Conservation (phyloP, 805 yeast genomes). For the Metschnikowia baotianmanensis region DNA sequence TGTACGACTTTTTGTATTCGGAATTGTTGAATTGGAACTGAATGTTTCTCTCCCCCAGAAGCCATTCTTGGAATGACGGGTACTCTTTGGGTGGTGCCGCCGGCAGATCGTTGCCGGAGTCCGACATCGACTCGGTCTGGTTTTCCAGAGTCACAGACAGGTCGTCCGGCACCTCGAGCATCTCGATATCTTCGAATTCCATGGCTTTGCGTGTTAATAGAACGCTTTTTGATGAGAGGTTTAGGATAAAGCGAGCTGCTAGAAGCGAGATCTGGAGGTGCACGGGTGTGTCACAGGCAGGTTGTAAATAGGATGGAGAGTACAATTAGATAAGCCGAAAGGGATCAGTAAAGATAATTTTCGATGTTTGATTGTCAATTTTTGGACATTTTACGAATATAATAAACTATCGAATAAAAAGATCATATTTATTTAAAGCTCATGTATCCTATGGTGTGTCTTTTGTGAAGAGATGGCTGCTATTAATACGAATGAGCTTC, state of each 20-base stretch:
- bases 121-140: constrained; percentile 29
- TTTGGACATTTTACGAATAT: not conserved
- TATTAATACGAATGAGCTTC: not conserved
- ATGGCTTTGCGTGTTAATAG: constrained; percentile 7
- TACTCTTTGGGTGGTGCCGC: constrained; percentile 19
- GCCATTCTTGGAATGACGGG: constrained; percentile 47
- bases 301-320: too few relatives aligned
- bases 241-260: too few relatives aligned
- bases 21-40: constrained; percentile 43
- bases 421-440: too few relatives aligned
- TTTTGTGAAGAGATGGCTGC: too few relatives aligned
- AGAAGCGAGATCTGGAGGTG: too few relatives aligned
- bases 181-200: constrained; percentile 29
- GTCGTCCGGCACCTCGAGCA: constrained; percentile 44
- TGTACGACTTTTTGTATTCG: constrained; percentile 36
- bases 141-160: constrained; percentile 22
- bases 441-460: too few relatives aligned
- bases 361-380: not conserved
- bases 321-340: too few relatives aligned
- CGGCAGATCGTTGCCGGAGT: constrained; percentile 8
- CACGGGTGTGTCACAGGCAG: too few relatives aligned
- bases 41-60: constrained; percentile 34
- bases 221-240: too few relatives aligned
- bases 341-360: not conserved
- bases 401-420: too few relatives aligned